A percentile compares a stretch with the other conserved stretches of the same genome.
phyloP scores from a whole-genome alignment of 257 asterid species.

The Cynanchum wilfordii region DNA sequence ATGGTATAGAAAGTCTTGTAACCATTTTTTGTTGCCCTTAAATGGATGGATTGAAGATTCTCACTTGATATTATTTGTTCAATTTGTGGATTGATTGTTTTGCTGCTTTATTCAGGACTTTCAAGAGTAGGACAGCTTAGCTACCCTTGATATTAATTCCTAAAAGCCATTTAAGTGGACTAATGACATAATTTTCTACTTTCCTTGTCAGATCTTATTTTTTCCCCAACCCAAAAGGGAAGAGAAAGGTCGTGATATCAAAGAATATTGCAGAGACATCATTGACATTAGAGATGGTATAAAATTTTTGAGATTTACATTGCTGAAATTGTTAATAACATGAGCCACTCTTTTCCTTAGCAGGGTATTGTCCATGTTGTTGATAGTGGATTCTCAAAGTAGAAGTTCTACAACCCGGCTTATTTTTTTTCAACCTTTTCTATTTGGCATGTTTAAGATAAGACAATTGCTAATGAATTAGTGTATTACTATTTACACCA shows the following conservation, averaged over 20 bases:
- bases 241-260: slow-evolving; percentile 87
- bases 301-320: neutral
- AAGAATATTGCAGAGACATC: slow-evolving; percentile 99
- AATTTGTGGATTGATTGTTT: slow-evolving; percentile 58
- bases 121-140: slow-evolving; percentile 88
- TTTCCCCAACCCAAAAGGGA: slow-evolving; percentile 91
- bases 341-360: slow-evolving; percentile 11
- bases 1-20: neutral
- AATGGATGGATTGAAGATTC: slow-evolving; percentile 6
- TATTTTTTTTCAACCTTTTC: slow-evolving; percentile 18
- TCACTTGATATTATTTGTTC: neutral
- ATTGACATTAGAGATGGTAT: slow-evolving; percentile 76
- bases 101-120: slow-evolving; percentile 91
- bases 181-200: slow-evolving; percentile 8
- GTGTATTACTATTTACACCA: neutral
- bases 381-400: slow-evolving; percentile 95
- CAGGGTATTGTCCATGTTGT: slow-evolving; percentile 93
- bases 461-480: neutral
- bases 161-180: neutral
- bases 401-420: slow-evolving; percentile 90
- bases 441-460: neutral
- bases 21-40: neutral
- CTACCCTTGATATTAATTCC: slow-evolving; percentile 5
- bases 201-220: slow-evolving; percentile 55
- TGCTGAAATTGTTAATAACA: neutral